These are phyloP conservation scores for Bruguiera sexangula DNA, from an alignment of 345 rosid species.

Conservation along the genomic window DNA sequence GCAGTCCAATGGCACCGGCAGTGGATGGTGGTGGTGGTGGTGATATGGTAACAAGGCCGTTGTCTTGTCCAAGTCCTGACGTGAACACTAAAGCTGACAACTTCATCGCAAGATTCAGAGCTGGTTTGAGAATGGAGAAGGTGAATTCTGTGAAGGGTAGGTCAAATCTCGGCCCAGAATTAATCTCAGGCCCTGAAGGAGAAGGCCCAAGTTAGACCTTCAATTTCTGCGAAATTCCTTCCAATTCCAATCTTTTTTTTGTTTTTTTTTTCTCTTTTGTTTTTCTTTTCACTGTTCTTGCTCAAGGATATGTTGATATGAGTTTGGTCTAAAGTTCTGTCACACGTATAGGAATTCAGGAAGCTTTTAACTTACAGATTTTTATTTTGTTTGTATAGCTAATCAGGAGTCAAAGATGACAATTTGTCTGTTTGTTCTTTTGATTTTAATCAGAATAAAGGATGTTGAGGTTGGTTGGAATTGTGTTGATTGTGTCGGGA, in stretches of 20 bases:
- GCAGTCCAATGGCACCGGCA: constrained; percentile 20
- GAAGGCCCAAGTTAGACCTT: constrained; percentile 4
- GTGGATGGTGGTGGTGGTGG: not conserved
- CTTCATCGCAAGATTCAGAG: constrained; percentile 79
- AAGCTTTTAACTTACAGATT: not conserved
- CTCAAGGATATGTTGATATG: constrained; percentile 14
- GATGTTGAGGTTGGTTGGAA: too few species aligned
- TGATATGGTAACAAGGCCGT: constrained; percentile 4
- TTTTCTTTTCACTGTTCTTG: not conserved
- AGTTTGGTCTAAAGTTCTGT: not conserved
- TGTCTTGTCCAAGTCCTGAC: constrained; percentile 84
- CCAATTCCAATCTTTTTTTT: not conserved
- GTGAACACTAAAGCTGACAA: constrained; percentile 77
- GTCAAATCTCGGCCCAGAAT: constrained; percentile 61
- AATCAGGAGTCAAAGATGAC: too few species aligned
- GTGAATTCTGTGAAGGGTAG: constrained; percentile 50
- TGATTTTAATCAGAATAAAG: too few species aligned
- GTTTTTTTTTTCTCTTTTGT: not conserved
- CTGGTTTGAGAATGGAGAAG: constrained; percentile 73
- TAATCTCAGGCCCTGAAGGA: constrained; percentile 5
- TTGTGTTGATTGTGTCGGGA: too few species aligned
- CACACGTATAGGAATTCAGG: not conserved
- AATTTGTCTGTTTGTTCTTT: too few species aligned
- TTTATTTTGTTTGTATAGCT: not conserved
- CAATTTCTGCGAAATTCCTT: not conserved